Base-by-base conservation (phyloP, 2,329 filamentous ascomycete genomes). In the Clonostachys byssicola region DNA sequence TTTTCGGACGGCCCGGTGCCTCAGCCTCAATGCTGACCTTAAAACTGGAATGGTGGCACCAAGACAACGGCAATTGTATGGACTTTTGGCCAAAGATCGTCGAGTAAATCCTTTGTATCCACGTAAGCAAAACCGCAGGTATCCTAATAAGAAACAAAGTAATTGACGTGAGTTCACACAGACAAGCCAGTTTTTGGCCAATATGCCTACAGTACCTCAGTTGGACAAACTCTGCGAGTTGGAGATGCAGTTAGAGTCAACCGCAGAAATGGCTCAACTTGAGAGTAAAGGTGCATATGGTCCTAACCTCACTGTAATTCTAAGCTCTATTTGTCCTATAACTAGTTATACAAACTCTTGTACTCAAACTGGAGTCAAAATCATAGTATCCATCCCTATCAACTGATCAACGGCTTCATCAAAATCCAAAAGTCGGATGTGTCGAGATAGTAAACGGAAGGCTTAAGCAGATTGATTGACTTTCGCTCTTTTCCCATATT, bases 191-290 rank as follows among this genome's bases (percentile, higher is more conserved):
- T 54, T 4, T 54, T 54, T 48, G 52, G 52, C 13, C 51, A 54
- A 35, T 54, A 52, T 45, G 48, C 52, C 6, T 53, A 48, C 43
- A 49, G 47, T 12, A 49, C 49, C 12, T 51, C 52, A 13, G 51
- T 47, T n/a, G 52, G 52, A 12, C 51, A 45, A 4, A 48, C 47
- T 5, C 35, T 54, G 9, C 39, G 51, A 23, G 52, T 54, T 8
- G 52, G 51, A 2, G 52, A 75, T 55, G 49, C 48, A 38, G 39
- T 52, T 17, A 41, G 42, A 14, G 44, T 53, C 18, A 4, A 4
- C 4, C 18, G 18, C 18, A 20, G 18, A 20, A 20, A 20, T 20
- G 18, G 4, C 18, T 5, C 18, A 20, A 20, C 18, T 20, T 20
- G 18, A 20, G 18, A 4, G 18, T 20, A 5, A 20, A 4, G 18